These are phyloP conservation scores for Boletus speciosus DNA, from an alignment of 768 basidiomycete genomes.

Conservation along the genomic window DNA sequence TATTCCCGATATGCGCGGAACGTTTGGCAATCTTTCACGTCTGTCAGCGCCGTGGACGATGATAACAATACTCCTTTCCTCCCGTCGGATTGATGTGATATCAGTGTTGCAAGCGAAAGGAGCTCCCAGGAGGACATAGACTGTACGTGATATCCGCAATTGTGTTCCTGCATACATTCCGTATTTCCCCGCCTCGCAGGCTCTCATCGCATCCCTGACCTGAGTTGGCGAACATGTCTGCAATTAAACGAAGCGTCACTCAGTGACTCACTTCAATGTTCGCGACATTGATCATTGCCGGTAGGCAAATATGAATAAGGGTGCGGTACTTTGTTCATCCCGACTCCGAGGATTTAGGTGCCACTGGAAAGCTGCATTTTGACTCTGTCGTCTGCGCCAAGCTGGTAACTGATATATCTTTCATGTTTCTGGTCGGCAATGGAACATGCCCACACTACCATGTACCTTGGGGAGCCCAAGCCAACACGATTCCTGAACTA, in stretches of 20 bases:
- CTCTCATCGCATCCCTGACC: not conserved
- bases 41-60: not conserved
- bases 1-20: not conserved
- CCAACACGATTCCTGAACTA: no score
- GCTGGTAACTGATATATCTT: not conserved
- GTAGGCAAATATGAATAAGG: not conserved
- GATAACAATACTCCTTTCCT: not conserved
- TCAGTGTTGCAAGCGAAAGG: not conserved
- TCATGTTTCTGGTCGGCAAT: not conserved
- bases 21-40: not conserved
- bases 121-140: not conserved
- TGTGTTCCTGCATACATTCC: not conserved
- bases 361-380: not conserved
- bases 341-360: not conserved
- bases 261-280: not conserved
- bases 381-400: no score
- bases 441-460: not conserved
- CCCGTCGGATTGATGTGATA: not conserved
- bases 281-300: not conserved
- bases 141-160: not conserved
- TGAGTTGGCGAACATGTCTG: not conserved
- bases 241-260: not conserved
- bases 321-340: not conserved
- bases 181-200: not conserved
- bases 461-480: no score